Conservation (phyloP, 2,329 filamentous ascomycete genomes). For the Elsinoe perseae region DNA sequence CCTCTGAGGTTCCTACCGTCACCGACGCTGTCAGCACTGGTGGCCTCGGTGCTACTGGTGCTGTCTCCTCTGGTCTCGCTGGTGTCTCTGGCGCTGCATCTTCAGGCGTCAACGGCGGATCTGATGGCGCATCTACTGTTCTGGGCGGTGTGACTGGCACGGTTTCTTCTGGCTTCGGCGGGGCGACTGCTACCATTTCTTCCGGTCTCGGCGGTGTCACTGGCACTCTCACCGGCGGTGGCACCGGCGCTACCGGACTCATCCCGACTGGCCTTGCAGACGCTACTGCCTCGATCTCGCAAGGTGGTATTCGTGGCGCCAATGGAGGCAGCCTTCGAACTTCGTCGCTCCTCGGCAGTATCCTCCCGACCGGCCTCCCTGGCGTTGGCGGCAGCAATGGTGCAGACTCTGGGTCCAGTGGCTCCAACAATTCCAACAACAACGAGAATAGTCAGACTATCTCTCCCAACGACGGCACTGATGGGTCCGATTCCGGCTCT, state of each 20-base stretch:
- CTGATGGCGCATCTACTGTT: background rate
- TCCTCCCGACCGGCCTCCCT: background rate
- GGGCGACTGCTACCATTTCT: background rate
- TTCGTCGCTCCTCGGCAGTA: background rate
- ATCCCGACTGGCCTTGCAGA: background rate
- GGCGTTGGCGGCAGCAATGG: background rate
- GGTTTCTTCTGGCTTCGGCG: background rate
- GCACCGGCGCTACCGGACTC: background rate
- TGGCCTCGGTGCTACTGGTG: background rate
- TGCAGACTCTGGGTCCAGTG: background rate
- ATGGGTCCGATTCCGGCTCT: background rate
- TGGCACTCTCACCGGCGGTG: no score
- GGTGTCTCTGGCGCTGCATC: background rate
- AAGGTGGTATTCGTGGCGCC: slow-evolving; percentile 1
- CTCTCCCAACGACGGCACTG: background rate
- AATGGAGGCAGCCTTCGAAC: background rate
- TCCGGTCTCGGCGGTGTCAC: no score
- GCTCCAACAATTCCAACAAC: background rate
- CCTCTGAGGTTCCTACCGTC: background rate
- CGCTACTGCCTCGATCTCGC: background rate
- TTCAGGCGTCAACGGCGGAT: background rate
- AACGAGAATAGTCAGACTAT: background rate
- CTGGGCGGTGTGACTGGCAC: background rate
- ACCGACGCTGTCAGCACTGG: background rate
- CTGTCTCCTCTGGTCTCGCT: background rate